A percentile compares a stretch with the other conserved stretches of the same genome.
These are phyloP conservation scores for Debaryomyces subglobosus DNA, from an alignment of 1,139 yeast genomes.

Conservation along the genomic window DNA sequence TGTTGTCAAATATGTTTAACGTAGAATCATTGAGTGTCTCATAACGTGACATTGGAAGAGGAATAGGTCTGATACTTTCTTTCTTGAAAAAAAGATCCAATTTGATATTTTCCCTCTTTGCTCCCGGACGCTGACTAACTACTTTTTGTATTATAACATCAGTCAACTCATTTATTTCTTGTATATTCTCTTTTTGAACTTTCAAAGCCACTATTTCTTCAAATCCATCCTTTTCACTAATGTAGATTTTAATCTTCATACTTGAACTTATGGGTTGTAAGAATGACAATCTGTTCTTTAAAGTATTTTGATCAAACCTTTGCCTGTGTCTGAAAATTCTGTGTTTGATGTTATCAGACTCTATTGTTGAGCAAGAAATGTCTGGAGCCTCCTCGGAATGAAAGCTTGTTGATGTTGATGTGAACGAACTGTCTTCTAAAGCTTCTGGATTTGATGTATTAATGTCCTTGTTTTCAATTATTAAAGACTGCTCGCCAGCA, in stretches of 20 bases:
- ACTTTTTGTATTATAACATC: slow-evolving; percentile 27
- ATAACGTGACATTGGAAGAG: slow-evolving; percentile 19
- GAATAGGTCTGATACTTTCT: slow-evolving; percentile 27
- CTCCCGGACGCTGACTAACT: slow-evolving; percentile 19
- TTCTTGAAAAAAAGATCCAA: slow-evolving; percentile 30
- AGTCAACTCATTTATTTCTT: slow-evolving; percentile 27
- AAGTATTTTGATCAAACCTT: background rate
- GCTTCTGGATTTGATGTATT: background rate
- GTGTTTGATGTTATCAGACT: background rate
- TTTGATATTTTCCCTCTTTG: slow-evolving; percentile 20
- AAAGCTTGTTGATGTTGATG: background rate
- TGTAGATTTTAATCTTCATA: slow-evolving; percentile 25
- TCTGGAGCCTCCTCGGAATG: background rate
- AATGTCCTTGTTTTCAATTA: background rate
- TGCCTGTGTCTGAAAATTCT: background rate
- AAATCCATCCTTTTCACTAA: slow-evolving; percentile 11
- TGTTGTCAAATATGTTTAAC: slow-evolving; percentile 9
- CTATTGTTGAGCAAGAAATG: background rate
- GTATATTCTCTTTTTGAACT: slow-evolving; percentile 31
- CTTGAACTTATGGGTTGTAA: slow-evolving; percentile 1
- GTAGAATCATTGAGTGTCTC: background rate
- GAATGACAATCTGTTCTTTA: background rate
- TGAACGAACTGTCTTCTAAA: background rate
- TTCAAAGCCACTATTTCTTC: slow-evolving; percentile 21
- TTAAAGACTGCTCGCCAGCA: background rate